Evolutionary conservation across 176 grass and related monocot genomes (phyloP), one percentile per base, ranked within the genome.

Genomic region (sorghum (Sorghum bicolor)): DNA sequence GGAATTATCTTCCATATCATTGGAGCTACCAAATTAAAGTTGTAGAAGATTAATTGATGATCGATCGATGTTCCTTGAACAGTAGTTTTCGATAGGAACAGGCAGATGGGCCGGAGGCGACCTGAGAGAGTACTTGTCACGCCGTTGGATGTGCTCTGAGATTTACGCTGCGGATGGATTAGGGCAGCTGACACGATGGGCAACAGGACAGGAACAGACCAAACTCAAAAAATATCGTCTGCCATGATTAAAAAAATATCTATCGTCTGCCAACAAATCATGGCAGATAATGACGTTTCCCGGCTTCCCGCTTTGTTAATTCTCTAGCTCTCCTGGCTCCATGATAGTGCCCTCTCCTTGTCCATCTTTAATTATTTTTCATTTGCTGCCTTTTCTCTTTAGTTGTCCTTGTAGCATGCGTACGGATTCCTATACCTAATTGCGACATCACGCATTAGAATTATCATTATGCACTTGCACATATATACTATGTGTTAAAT

Each of bases 241-340:
- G 47, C 47, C 15, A 19, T 52, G 4, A 19, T 52, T 52, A 19
- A 52, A 6, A 52, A 52, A 52, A 52, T 5, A 52, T 22, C n/a
- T 5, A 52, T 22, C n/a, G 15, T 78, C 29, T 22, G 67, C 55
- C 58, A 64, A 28, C 50, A 57, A 58, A 86, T 70, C 40, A 33
- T 5, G 55, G 22, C 14, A 32, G 77, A 80, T 74, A 86, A 74
- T 19, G 84, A 80, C 32, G 39, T 15, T 19, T 30, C 43, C n/a
- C n/a, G n/a, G n/a, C n/a, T n/a, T n/a, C n/a, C 16, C 4, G 26
- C 60, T 70, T 76, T 66, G n/a, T 26, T 62, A 69, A 6, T 72
- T 44, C 7, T 55, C n/a, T n/a, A n/a, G n/a, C n/a, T n/a, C n/a
- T n/a, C n/a, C n/a, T 24, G 2, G 24, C 8, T 62, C 24, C 55